phyloP scores from a whole-genome alignment of 1,284 basidiomycete species.

The Leccinum solheimii region DNA sequence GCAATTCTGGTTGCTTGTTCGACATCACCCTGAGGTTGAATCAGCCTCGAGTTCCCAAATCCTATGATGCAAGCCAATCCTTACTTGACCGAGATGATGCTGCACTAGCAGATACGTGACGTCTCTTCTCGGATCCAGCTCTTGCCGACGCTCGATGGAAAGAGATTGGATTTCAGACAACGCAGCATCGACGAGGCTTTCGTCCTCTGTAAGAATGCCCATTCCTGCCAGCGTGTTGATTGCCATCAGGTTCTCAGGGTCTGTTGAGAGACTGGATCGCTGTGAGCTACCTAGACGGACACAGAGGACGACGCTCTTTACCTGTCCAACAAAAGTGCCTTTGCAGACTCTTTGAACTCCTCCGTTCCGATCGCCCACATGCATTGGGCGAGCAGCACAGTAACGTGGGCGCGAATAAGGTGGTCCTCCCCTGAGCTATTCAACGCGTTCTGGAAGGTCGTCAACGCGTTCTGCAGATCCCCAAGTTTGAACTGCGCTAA shows the following conservation, averaged over 20 bases:
- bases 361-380: slow-evolving; percentile 80
- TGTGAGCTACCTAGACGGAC: slow-evolving; percentile 15
- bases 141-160: slow-evolving; percentile 58
- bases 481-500: slow-evolving; percentile 69
- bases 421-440: slow-evolving; percentile 51
- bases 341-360: slow-evolving; percentile 76
- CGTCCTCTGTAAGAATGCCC: slow-evolving; percentile 79
- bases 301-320: slow-evolving; percentile 38
- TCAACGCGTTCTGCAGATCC: slow-evolving; percentile 64
- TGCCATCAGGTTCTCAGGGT: slow-evolving; percentile 74
- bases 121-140: slow-evolving; percentile 65
- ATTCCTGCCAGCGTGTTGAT: slow-evolving; percentile 85
- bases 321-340: slow-evolving; percentile 84
- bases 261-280: slow-evolving; percentile 56
- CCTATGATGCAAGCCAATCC: slow-evolving; percentile 12
- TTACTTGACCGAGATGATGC: slow-evolving; percentile 66
- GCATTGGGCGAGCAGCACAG: slow-evolving; percentile 74
- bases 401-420: slow-evolving; percentile 64
- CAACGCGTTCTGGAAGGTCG: slow-evolving; percentile 66
- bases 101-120: slow-evolving; percentile 68
- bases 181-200: slow-evolving; percentile 78
- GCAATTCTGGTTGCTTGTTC: slow-evolving; percentile 51
- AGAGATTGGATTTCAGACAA: slow-evolving; percentile 77
- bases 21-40: slow-evolving; percentile 44
- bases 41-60: slow-evolving; percentile 2